Evolutionary conservation across 108 stramenopile genomes (phyloP), one percentile per base, ranked within the genome.

Genomic region (Cyclotella baltica): DNA sequence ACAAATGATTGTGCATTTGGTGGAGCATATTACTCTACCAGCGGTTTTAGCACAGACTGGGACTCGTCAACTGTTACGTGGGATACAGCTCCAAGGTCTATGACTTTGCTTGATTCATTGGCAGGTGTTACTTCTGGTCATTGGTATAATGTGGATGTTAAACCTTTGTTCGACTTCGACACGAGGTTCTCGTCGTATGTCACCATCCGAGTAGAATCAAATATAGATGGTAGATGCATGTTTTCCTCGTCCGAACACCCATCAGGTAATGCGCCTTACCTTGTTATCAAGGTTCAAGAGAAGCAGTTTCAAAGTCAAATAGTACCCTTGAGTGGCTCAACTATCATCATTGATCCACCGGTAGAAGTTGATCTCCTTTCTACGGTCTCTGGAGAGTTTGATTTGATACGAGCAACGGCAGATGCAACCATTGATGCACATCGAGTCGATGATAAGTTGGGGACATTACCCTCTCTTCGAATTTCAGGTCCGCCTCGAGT

Each of bases 71-170:
- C 16, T 8, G 46, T 72, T 10, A 72, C 71, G 8, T 72, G 71
- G 71, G 62, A 31, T 47, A 59, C 58, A 3, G 71, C 71, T 61
- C 71, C 71, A 57, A 22, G n/a, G 10, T 29, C 29, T n/a, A 19
- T 50, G n/a, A n/a, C 57, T 4, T 57, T 61, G 29, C 43, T 72
- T 48, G 59, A 35, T 29, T 33, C 57, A 19, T 13, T 72, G 3
- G 71, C 46, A 6, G 33, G 43, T 47, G 57, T 61, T 20, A 31
- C 37, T 2, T 18, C 40, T 1, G 40, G 22, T 33, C 43, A 72
- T 48, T 72, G 71, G 71, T 61, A 72, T 31, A 19, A 18, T 30
- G 71, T 72, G 0, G 71, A 72, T 61, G 57, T 72, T 19, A 58
- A 40, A 13, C 28, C 71, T 23, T 19, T 48, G 40, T 57, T 61